Evolutionary conservation across 1,139 yeast species (phyloP).

Genomic region (Kazachstania sp.): DNA sequence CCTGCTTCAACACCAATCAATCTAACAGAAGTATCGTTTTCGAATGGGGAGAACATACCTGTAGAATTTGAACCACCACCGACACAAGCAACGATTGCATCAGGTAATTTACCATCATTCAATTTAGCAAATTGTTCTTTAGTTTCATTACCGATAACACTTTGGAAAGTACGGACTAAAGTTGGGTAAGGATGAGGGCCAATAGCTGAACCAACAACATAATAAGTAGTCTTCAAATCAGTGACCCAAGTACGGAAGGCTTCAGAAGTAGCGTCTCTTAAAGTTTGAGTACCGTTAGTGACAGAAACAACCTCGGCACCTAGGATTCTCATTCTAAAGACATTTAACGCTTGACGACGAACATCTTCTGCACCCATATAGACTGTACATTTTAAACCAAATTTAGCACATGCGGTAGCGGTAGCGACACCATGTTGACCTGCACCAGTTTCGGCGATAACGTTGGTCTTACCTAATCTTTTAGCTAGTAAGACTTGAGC

Average conservation of each 20-base stretch:
- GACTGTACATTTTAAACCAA: slow-evolving; percentile 91
- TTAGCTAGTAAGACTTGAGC: slow-evolving; percentile 91
- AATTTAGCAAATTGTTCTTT: slow-evolving; percentile 77
- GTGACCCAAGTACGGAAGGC: slow-evolving; percentile 98
- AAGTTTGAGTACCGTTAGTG: slow-evolving; percentile 87
- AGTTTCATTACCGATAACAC: slow-evolving; percentile 92
- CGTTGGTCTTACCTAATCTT: slow-evolving; percentile 80
- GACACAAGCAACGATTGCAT: slow-evolving; percentile 94
- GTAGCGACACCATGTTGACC: slow-evolving; percentile 99
- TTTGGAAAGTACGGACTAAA: slow-evolving; percentile 94
- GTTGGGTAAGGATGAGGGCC: slow-evolving; percentile 99
- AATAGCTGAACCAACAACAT: slow-evolving; percentile 94
- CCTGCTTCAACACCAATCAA: slow-evolving; percentile 97
- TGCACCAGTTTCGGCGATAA: slow-evolving; percentile 99
- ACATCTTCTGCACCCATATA: slow-evolving; percentile 99
- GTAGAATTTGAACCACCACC: slow-evolving; percentile 98
- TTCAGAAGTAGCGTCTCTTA: slow-evolving; percentile 96
- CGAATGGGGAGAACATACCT: slow-evolving; percentile 93
- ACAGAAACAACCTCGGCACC: slow-evolving; percentile 96
- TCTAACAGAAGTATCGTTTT: slow-evolving; percentile 65
- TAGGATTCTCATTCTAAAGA: slow-evolving; percentile 89
- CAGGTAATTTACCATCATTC: slow-evolving; percentile 77
- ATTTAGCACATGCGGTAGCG: slow-evolving; percentile 98
- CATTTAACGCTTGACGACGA: slow-evolving; percentile 95
- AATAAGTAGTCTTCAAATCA: slow-evolving; percentile 75